Base-by-base conservation (phyloP, 805 yeast species). In the Priceomyces medius region DNA sequence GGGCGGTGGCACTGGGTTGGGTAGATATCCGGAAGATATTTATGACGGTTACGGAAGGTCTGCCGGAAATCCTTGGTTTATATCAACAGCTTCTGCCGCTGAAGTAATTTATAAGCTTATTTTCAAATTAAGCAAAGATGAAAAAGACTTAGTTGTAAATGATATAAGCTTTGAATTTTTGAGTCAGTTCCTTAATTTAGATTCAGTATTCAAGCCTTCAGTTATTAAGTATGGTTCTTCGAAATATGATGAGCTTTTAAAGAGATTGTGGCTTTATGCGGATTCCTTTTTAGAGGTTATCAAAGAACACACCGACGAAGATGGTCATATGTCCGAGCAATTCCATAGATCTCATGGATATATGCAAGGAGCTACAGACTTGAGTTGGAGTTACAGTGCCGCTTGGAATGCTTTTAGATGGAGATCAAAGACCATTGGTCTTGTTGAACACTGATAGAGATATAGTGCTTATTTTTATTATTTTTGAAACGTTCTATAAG, bases 21-120 rank as follows among this genome's bases (percentile, higher is more conserved):
- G 98, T 2, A 74, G 98, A 56, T 90, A 90, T 56, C 96, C 97
- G 0, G 98, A 90, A 56, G 98, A 90, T 63, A 59, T 83, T 7
- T 90, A 90, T 61, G 83, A 90, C 59, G 96, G 96, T 0, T 65
- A 70, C 45, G 81, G 80, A 0, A 68, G 76, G 0, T 71, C 83
- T 23, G 88, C 83, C 52, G 97, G 97, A 2, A 89, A 90, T 55
- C 97, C 98, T 4, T 90, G 97, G 98, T 88, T 89, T 56, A 76
- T 90, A 43, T 68, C 86, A 3, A 85, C 91, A 1, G 77, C 85
- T 0, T 70, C 85, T 3, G 88, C 87, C 2, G 68, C 87, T 4
- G 87, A 83, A 56, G 50, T 83, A 13, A 56, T 84, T 32, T 83
- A 75, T 60, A 79, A 76, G 53, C 56, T 77, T 44, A 68, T 84